phyloP scores from a whole-genome alignment of 768 basidiomycete genomes.

The button mushroom (Agaricus bisporus) region DNA sequence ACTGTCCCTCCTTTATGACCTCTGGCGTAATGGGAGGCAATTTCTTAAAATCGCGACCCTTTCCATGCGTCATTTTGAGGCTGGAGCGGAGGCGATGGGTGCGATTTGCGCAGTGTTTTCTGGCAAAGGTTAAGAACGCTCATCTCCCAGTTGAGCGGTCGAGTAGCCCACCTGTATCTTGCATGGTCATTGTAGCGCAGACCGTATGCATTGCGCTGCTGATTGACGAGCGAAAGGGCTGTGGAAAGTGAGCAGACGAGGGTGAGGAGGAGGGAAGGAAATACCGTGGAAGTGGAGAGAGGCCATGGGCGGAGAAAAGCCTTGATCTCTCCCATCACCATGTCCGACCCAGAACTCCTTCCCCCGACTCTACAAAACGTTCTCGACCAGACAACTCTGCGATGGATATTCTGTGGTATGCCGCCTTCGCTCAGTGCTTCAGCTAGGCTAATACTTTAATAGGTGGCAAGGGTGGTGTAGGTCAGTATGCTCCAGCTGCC shows the following conservation, averaged over 20 bases:
- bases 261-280: background rate
- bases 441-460: conserved; percentile 8
- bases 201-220: conserved; percentile 88
- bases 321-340: conserved; percentile 19
- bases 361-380: conserved; percentile 90
- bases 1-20: conserved; percentile 84
- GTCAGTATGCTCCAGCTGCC: conserved; percentile 39
- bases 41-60: conserved; percentile 88
- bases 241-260: conserved; percentile 5
- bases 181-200: conserved; percentile 84
- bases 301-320: conserved; percentile 10
- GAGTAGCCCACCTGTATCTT: conserved; percentile 66
- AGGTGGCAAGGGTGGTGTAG: conserved; percentile 99
- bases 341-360: conserved; percentile 57
- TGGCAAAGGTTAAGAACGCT: conserved; percentile 19
- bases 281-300: conserved; percentile 32
- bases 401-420: conserved; percentile 99
- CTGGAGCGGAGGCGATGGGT: conserved; percentile 83
- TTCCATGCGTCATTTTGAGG: conserved; percentile 82
- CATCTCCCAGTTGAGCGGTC: background rate
- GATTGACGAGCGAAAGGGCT: conserved; percentile 83
- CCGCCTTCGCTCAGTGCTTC: conserved; percentile 15
- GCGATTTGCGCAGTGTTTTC: conserved; percentile 89
- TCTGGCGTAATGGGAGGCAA: conserved; percentile 60
- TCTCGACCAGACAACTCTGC: conserved; percentile 85